phyloP scores from a whole-genome alignment of 2,329 filamentous ascomycete species.

The Fusarium irregulare region DNA sequence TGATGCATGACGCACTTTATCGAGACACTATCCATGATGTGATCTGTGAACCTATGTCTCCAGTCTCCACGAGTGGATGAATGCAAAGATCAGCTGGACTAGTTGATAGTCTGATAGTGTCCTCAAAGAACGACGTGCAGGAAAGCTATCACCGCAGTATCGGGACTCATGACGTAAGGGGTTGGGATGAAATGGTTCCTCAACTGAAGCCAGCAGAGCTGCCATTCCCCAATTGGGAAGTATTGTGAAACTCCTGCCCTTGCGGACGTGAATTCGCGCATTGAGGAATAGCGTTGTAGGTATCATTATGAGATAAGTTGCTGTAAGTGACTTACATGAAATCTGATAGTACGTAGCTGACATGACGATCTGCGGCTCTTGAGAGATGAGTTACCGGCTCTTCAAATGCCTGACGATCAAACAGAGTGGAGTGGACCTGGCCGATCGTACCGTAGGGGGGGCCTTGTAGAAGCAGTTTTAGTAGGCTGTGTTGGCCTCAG shows the following conservation, averaged over 20 bases:
- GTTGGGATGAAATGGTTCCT: slow-evolving; percentile 15
- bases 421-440: slow-evolving; percentile 36
- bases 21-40: slow-evolving; percentile 23
- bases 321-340: not conserved
- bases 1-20: slow-evolving; percentile 34
- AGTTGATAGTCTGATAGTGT: not conserved
- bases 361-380: slow-evolving; percentile 30
- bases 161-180: slow-evolving; percentile 38
- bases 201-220: slow-evolving; percentile 8
- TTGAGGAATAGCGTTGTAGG: slow-evolving; percentile 16
- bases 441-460: slow-evolving; percentile 28
- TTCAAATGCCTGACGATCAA: slow-evolving; percentile 40
- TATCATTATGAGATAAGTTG: slow-evolving; percentile 4
- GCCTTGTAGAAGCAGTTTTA: not conserved
- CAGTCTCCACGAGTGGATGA: not conserved
- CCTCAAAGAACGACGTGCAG: not conserved
- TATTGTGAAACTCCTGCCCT: slow-evolving; percentile 23
- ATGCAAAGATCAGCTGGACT: slow-evolving; percentile 15
- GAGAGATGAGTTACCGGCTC: slow-evolving; percentile 33
- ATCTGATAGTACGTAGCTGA: slow-evolving; percentile 3
- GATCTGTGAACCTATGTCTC: slow-evolving; percentile 3
- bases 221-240: slow-evolving; percentile 31
- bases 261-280: slow-evolving; percentile 14
- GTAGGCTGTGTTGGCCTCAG: no score
- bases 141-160: not conserved